Conservation (phyloP, 164 flowering plant species). For the Litsea cubeba region DNA sequence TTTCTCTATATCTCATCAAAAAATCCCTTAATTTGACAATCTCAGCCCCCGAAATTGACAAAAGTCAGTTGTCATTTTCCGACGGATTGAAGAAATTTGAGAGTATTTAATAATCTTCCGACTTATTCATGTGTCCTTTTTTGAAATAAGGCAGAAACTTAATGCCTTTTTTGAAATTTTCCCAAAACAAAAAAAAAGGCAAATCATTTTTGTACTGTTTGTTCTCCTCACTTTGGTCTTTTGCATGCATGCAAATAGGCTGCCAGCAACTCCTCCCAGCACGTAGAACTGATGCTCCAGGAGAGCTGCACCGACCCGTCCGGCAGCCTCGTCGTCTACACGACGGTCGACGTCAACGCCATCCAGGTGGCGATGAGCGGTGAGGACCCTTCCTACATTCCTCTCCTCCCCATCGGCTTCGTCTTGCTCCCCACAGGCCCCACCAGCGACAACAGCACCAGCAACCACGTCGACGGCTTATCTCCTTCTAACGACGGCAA, state of each 20-base stretch:
- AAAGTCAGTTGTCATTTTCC: too few relatives aligned
- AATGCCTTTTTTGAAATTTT: too few relatives aligned
- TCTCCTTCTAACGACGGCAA: constrained; percentile 8
- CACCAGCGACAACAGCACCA: constrained; percentile 1
- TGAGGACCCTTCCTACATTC: constrained; percentile 84
- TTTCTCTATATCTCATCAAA: too few relatives aligned
- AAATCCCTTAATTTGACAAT: too few relatives aligned
- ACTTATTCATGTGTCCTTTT: too few relatives aligned
- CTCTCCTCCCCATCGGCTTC: constrained; percentile 84
- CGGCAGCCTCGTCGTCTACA: constrained; percentile 64
- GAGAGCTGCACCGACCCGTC: constrained; percentile 87
- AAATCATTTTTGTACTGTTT: too few relatives aligned
- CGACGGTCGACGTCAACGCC: constrained; percentile 71
- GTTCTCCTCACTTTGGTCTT: background rate
- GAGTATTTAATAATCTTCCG: too few relatives aligned
- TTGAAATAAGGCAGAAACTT: too few relatives aligned
- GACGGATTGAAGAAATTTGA: too few relatives aligned
- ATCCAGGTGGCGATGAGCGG: constrained; percentile 78
- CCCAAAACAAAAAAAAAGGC: too few relatives aligned
- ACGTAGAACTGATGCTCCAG: constrained; percentile 84
- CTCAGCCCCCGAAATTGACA: too few relatives aligned
- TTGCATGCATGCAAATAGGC: constrained; percentile 40
- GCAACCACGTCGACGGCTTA: background rate
- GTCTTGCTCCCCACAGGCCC: constrained; percentile 39
- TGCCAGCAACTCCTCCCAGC: constrained; percentile 85